Evolutionary conservation across 208 protist species (phyloP), one percentile per base, ranked within the genome.

Genomic region (Leishmania tropica): DNA sequence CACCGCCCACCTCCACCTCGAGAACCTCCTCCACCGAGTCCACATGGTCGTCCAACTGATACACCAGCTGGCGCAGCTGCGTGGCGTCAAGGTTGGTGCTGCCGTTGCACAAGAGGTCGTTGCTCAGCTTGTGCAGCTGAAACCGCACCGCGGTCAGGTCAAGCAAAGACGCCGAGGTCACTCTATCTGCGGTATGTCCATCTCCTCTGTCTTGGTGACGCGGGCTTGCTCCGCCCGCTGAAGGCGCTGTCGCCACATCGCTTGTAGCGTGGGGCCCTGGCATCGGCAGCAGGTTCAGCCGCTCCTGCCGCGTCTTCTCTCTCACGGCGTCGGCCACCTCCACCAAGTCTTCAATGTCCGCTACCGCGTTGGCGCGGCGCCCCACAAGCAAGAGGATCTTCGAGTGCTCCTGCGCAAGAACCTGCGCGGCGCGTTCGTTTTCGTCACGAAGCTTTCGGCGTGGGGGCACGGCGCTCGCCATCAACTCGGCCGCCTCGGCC

Each of bases 351-450:
- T 88, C 89, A 17, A 93, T 90, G 70, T 86, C 81, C 35, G 89
- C 75, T 60, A 89, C 84, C 21, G 96, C 31, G 76, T 96, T 97
- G 31, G 87, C 90, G 21, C 88, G 81, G 54, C 95, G 89, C n/a
- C 90, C 95, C 15, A 96, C 87, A 48, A 97, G 90, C 64, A 94
- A 71, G 72, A 96, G 86, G 40, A 96, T 54, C 76, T 96, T 96
- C 0, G 88, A 77, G 37, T 90, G 84, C 81, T 97, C 93, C 65
- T 89, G 64, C 31, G 92, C 84, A 31, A 97, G 73, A 56, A 94
- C 83, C 17, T 94, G 75, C 8, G 73, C 71, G 37, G 76, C 76
- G n/a, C 92, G 90, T 75, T 94, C 86, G 40, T 86, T 81, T 1
- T 84, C 83, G 24, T 67, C 86, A 74, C 92, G 89, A 37, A 85